These are phyloP conservation scores for Dispira simplex DNA, from an alignment of 192 early-diverging fungal genomes.

Conservation along the genomic window DNA sequence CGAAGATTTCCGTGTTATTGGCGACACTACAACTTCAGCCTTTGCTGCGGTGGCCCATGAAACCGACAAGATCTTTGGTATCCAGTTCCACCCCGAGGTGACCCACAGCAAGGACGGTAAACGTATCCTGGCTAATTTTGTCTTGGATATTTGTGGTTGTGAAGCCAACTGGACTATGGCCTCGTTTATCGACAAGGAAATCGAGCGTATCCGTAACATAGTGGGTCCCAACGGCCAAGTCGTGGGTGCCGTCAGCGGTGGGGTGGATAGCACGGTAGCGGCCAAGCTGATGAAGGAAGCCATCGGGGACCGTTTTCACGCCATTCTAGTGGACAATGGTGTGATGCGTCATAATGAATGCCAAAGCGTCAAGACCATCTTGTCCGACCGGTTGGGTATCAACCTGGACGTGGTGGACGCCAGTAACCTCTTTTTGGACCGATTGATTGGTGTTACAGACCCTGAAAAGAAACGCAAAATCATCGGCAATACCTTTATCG, in stretches of 20 bases:
- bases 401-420: constrained; percentile 90
- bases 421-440: constrained; percentile 63
- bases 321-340: constrained; percentile 94
- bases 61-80: constrained; percentile 73
- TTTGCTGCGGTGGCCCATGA: constrained; percentile 79
- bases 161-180: constrained; percentile 91
- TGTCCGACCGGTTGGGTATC: constrained; percentile 84
- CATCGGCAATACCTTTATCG: constrained; percentile 97
- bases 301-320: constrained; percentile 98
- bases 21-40: constrained; percentile 72
- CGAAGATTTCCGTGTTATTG: constrained; percentile 68
- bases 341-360: constrained; percentile 98
- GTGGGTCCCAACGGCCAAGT: constrained; percentile 88
- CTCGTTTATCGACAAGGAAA: constrained; percentile 95
- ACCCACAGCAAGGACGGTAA: constrained; percentile 88
- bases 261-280: constrained; percentile 94
- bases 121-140: constrained; percentile 84
- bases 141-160: constrained; percentile 71
- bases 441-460: constrained; percentile 83
- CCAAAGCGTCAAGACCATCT: constrained; percentile 59
- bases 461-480: constrained; percentile 98
- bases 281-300: constrained; percentile 93
- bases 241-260: constrained; percentile 93
- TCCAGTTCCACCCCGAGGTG: constrained; percentile 99
- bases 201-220: constrained; percentile 76